A percentile compares a stretch with the other conserved stretches of the same genome.
Evolutionary conservation across 164 flowering plant species (phyloP).

Genomic region (Cinnamomum chago): DNA sequence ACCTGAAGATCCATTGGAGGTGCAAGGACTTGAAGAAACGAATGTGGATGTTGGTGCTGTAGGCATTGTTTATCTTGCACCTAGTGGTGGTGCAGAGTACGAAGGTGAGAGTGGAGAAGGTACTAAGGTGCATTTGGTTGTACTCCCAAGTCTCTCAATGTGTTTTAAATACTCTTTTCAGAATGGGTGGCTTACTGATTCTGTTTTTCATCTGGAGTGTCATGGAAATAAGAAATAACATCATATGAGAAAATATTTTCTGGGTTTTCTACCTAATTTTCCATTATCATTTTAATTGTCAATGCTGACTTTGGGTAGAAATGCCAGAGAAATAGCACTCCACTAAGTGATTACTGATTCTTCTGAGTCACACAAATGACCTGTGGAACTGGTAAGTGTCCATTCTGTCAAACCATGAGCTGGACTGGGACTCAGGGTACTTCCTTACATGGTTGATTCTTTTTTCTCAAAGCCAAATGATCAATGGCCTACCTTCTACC

Average conservation of each 20-base stretch:
- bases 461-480: background rate
- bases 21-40: background rate
- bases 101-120: background rate
- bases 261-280: no score
- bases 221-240: no score
- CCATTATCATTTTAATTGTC: no score
- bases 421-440: background rate
- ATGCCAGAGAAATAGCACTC: background rate
- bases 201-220: no score
- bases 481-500: background rate
- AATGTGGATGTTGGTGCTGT: background rate
- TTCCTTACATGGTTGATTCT: background rate
- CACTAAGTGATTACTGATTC: background rate
- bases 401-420: background rate
- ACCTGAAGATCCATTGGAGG: background rate
- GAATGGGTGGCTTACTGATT: no score
- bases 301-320: background rate
- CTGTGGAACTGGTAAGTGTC: background rate
- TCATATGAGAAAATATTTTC: no score
- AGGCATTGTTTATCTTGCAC: background rate
- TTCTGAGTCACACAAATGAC: background rate
- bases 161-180: no score
- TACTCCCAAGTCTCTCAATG: background rate
- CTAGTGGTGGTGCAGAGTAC: background rate
- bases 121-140: background rate